Evolutionary conservation across 306 rosid species (phyloP).

Genomic region (Vachellia collinsii): DNA sequence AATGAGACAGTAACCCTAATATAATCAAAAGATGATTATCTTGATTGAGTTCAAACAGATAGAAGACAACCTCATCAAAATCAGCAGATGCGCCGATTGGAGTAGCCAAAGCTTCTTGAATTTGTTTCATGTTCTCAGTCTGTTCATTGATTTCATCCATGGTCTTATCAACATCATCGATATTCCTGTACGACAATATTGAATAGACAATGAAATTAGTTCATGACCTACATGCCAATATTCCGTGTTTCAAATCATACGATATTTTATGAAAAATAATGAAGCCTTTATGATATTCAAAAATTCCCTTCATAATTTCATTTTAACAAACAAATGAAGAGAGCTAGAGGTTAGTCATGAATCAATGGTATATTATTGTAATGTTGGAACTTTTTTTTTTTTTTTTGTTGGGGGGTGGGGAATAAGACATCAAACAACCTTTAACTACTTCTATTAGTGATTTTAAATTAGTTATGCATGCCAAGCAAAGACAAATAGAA

Average conservation of each 20-base stretch:
- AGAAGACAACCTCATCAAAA: slow-evolving; percentile 77
- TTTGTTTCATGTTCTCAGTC: slow-evolving; percentile 97
- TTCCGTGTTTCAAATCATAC: background rate
- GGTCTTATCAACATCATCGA: slow-evolving; percentile 97
- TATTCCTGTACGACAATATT: slow-evolving; percentile 60
- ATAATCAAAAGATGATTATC: slow-evolving; percentile 12
- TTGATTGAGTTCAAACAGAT: background rate
- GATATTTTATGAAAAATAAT: background rate
- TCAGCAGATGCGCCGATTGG: slow-evolving; percentile 89
- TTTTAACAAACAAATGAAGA: too few relatives aligned
- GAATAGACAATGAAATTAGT: slow-evolving; percentile 21
- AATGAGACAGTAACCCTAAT: background rate
- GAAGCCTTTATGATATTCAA: background rate
- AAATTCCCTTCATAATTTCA: background rate
- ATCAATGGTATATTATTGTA: background rate
- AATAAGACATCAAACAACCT: too few relatives aligned
- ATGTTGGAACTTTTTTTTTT: background rate
- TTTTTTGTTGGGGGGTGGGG: too few relatives aligned
- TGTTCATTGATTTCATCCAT: slow-evolving; percentile 99
- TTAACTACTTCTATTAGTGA: too few relatives aligned
- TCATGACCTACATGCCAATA: background rate
- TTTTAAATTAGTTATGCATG: too few relatives aligned
- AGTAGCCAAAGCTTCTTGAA: slow-evolving; percentile 91
- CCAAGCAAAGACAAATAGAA: slow-evolving; percentile 5
- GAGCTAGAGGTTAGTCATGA: background rate